These are phyloP conservation scores for Aquilaria yunnanensis DNA, from an alignment of 345 rosid species.

Conservation along the genomic window DNA sequence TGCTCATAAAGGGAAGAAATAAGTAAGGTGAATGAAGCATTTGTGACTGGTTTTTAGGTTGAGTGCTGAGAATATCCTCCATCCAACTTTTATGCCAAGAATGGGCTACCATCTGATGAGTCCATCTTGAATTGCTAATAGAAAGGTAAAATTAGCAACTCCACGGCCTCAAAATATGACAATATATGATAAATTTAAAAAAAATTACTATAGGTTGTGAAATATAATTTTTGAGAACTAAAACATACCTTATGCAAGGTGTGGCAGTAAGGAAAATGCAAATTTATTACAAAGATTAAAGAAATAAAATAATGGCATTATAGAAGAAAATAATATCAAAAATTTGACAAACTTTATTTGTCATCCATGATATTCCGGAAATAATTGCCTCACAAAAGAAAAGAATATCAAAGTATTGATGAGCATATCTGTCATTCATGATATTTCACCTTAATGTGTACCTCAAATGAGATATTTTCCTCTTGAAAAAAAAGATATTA, in stretches of 20 bases:
- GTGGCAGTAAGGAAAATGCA: background rate
- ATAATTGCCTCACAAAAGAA: too few relatives aligned
- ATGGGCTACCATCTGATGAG: conserved; percentile 84
- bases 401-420: too few relatives aligned
- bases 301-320: too few relatives aligned
- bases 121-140: conserved; percentile 51
- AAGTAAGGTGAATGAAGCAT: conserved; percentile 62
- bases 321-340: too few relatives aligned
- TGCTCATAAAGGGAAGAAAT: conserved; percentile 92
- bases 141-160: background rate
- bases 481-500: too few relatives aligned
- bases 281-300: background rate
- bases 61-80: conserved; percentile 57
- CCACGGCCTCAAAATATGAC: background rate
- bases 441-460: too few relatives aligned
- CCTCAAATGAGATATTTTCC: too few relatives aligned
- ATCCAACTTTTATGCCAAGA: conserved; percentile 88
- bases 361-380: too few relatives aligned
- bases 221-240: too few relatives aligned
- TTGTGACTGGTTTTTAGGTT: conserved; percentile 31
- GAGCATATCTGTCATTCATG: too few relatives aligned
- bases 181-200: background rate
- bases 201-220: too few relatives aligned
- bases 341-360: too few relatives aligned
- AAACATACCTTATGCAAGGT: background rate